phyloP scores from a whole-genome alignment of 345 rosid species.

The Ricinus communis region DNA sequence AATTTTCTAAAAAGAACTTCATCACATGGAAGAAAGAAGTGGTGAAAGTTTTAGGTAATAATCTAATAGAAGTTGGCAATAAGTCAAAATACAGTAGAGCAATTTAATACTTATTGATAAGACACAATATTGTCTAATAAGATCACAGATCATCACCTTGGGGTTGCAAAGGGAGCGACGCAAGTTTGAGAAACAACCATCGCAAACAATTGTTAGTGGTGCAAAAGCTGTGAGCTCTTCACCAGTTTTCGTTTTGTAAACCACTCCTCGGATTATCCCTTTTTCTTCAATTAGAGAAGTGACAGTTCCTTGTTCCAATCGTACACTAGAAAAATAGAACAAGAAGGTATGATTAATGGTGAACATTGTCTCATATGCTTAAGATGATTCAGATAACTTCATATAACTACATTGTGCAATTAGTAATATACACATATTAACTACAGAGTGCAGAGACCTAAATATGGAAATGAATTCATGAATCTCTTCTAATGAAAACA shows the following conservation, averaged over 20 bases:
- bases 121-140: too few species aligned
- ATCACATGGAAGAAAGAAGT: background rate
- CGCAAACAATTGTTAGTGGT: constrained; percentile 31
- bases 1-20: background rate
- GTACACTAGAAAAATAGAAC: constrained; percentile 19
- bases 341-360: background rate
- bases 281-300: constrained; percentile 34
- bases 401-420: background rate
- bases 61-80: background rate
- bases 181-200: constrained; percentile 36
- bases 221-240: constrained; percentile 24
- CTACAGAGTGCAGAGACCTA: background rate
- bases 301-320: constrained; percentile 33
- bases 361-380: background rate
- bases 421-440: background rate
- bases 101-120: background rate
- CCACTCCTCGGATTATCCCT: constrained; percentile 29
- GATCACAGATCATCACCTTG: constrained; percentile 17
- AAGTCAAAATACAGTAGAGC: background rate
- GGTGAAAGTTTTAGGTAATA: background rate
- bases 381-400: background rate
- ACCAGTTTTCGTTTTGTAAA: constrained; percentile 30
- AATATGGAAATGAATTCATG: background rate
- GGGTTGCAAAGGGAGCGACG: constrained; percentile 35
- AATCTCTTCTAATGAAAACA: background rate